phyloP scores from a whole-genome alignment of 139 green algal species.

The Chlorella sp. region DNA sequence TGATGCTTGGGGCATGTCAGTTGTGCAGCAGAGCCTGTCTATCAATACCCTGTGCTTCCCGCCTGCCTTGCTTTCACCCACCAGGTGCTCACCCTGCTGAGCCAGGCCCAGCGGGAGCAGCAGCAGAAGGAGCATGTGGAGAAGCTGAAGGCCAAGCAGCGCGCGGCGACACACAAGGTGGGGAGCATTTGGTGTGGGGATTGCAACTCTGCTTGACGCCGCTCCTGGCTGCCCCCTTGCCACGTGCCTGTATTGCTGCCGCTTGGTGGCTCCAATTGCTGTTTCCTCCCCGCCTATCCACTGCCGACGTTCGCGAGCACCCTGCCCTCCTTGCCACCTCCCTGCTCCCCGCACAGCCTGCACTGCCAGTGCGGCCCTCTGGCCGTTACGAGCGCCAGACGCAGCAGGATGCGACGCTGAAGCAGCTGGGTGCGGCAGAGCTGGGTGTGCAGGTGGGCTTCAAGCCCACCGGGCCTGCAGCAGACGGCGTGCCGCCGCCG shows the following conservation, averaged over 20 bases:
- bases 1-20: too few relatives aligned
- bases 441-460: slow-evolving; percentile 48
- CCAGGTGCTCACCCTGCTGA: slow-evolving; percentile 35
- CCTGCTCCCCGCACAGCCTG: not conserved
- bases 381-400: slow-evolving; percentile 55
- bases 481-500: slow-evolving; percentile 16
- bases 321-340: not conserved
- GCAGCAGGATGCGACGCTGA: slow-evolving; percentile 43
- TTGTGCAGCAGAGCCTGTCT: too few relatives aligned
- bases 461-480: not conserved
- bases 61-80: too few relatives aligned
- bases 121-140: not conserved
- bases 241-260: too few relatives aligned
- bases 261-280: too few relatives aligned
- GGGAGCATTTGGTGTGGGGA: too few relatives aligned
- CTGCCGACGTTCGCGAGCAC: too few relatives aligned
- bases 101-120: slow-evolving; percentile 24
- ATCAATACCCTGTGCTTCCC: too few relatives aligned
- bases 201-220: too few relatives aligned
- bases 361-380: slow-evolving; percentile 27
- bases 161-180: not conserved
- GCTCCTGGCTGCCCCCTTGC: too few relatives aligned
- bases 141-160: not conserved
- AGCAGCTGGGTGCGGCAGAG: slow-evolving; percentile 43
- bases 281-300: too few relatives aligned